Evolutionary conservation across 225 moss, liverwort and hornwort genomes (phyloP).

Genomic region (Marchantia polymorpha): DNA sequence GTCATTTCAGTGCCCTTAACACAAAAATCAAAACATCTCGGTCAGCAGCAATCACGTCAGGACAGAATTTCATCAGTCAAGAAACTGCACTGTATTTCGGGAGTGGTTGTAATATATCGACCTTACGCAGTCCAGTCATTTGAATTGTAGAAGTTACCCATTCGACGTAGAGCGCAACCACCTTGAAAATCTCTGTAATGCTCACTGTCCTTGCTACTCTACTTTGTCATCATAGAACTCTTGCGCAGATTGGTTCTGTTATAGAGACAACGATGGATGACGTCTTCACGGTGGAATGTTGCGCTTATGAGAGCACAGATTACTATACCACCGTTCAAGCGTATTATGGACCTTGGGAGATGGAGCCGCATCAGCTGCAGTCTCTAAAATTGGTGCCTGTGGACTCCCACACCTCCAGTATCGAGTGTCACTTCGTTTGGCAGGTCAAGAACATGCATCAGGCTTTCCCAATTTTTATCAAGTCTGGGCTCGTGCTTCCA

Average conservation of each 20-base stretch:
- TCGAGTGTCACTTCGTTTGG: conserved; percentile 23
- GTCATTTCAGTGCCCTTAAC: no score
- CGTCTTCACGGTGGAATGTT: conserved; percentile 7
- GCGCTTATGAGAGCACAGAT: neutral
- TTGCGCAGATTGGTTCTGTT: neutral
- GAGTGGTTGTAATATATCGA: no score
- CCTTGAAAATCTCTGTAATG: no score
- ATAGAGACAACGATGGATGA: conserved; percentile 18
- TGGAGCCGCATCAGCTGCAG: conserved; percentile 6
- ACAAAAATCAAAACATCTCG: no score
- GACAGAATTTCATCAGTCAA: no score
- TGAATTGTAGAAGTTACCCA: no score
- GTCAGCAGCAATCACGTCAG: no score
- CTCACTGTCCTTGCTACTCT: neutral
- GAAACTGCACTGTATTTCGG: no score
- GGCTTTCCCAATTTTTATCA: neutral
- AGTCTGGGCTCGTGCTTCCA: neutral
- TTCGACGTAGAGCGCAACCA: no score
- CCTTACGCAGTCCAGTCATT: no score
- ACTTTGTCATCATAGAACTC: neutral
- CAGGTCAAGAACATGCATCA: neutral
- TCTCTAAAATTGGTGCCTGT: neutral
- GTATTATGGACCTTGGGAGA: conserved; percentile 8
- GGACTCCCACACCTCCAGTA: neutral
- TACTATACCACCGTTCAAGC: conserved; percentile 11